Percentiles rank a stretch among this genome's conserved stretches.
These are phyloP conservation scores for Berkeleyomyces basicola DNA, from an alignment of 2,329 filamentous ascomycete genomes.

Conservation along the genomic window DNA sequence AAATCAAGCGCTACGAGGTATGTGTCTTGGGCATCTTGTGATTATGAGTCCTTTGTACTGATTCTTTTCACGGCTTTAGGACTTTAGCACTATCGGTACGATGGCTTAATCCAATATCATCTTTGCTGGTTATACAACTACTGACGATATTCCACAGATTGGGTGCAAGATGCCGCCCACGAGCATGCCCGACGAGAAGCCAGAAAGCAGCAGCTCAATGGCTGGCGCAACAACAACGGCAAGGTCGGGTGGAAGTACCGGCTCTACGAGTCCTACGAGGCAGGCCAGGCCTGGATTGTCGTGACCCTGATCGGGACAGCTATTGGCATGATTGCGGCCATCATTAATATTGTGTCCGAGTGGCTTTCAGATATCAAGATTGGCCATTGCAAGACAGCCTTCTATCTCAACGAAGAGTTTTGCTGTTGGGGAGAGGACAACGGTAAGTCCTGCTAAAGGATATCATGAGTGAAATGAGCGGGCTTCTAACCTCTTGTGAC, in stretches of 20 bases:
- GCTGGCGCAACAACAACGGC: conserved; percentile 43
- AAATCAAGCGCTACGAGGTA: conserved; percentile 93
- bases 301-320: conserved; percentile 83
- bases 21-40: conserved; percentile 15
- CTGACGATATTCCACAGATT: conserved; percentile 38
- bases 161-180: conserved; percentile 92
- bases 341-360: conserved; percentile 89
- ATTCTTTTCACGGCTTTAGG: conserved; percentile 24
- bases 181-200: conserved; percentile 72
- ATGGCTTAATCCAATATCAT: conserved; percentile 5
- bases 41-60: not conserved
- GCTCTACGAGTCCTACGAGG: conserved; percentile 77
- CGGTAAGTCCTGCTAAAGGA: conserved; percentile 29
- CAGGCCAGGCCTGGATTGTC: conserved; percentile 94
- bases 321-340: conserved; percentile 83
- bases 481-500: not conserved
- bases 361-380: conserved; percentile 93
- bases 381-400: conserved; percentile 87
- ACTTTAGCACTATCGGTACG: conserved; percentile 84
- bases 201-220: conserved; percentile 52
- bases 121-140: not conserved
- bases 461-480: not conserved
- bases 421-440: conserved; percentile 94
- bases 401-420: conserved; percentile 94
- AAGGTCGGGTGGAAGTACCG: conserved; percentile 63